Evolutionary conservation across 352 stramenopile genomes (phyloP).

Genomic region (Aphanomyces cochlioides): DNA sequence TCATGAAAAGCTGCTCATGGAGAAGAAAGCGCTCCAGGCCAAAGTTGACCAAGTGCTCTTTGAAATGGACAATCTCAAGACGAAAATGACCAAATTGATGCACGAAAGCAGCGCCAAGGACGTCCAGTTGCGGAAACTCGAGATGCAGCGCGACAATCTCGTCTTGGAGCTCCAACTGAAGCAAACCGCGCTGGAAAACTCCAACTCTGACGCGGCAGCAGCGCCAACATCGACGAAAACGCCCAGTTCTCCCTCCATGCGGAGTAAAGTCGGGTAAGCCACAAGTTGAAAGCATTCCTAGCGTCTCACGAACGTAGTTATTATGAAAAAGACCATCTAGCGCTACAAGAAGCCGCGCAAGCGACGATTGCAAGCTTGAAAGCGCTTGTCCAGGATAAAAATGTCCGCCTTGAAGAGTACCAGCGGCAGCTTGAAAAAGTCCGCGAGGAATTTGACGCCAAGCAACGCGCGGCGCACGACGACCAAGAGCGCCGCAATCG

Average conservation of each 20-base stretch:
- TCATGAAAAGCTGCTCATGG: neutral
- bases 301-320: conserved; percentile 1
- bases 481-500: conserved; percentile 57
- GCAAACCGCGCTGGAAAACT: conserved; percentile 35
- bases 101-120: conserved; percentile 45
- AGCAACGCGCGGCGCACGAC: conserved; percentile 50
- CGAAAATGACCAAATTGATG: conserved; percentile 43
- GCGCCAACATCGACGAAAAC: neutral
- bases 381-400: conserved; percentile 73
- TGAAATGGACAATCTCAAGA: conserved; percentile 34
- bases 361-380: conserved; percentile 80
- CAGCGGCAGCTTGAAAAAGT: conserved; percentile 51
- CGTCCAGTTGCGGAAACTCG: conserved; percentile 42
- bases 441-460: conserved; percentile 46
- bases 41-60: conserved; percentile 20
- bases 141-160: conserved; percentile 49
- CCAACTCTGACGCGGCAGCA: neutral
- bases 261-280: conserved; percentile 26
- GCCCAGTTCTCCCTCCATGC: conserved; percentile 26
- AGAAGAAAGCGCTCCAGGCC: conserved; percentile 16
- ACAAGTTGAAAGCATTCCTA: neutral
- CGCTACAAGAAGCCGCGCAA: conserved; percentile 70
- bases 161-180: conserved; percentile 58
- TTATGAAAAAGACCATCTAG: conserved; percentile 72
- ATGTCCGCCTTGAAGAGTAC: conserved; percentile 55